Evolutionary conservation across 306 rosid genomes (phyloP).

Genomic region (Cyamopsis tetragonoloba): DNA sequence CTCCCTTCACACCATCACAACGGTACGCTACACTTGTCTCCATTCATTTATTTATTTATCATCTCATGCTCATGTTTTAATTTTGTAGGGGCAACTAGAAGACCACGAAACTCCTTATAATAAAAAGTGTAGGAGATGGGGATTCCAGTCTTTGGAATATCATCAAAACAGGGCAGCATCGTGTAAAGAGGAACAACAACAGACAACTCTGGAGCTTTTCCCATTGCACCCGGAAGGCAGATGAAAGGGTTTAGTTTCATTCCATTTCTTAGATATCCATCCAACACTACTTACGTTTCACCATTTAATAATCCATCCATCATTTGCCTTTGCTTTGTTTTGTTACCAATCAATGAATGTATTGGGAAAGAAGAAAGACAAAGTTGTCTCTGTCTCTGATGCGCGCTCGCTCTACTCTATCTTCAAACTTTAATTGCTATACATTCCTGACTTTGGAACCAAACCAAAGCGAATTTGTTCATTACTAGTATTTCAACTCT

Average conservation of each 20-base stretch:
- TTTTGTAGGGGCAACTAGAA: conserved; percentile 37
- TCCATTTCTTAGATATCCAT: no score
- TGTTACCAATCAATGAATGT: no score
- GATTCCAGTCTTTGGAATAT: conserved; percentile 53
- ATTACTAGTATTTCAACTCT: conserved; percentile 31
- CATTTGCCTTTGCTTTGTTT: no score
- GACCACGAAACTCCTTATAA: conserved; percentile 76
- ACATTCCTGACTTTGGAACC: conserved; percentile 47
- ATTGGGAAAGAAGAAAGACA: conserved; percentile 78
- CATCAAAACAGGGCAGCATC: conserved; percentile 24
- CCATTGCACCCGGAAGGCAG: conserved; percentile 91
- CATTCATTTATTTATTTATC: no score
- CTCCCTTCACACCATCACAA: conserved; percentile 32
- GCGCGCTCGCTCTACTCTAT: no score
- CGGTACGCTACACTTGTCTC: no score
- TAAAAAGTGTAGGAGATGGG: conserved; percentile 78
- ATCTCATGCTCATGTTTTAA: no score
- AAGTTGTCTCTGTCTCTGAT: conserved; percentile 55
- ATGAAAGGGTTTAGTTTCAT: conserved; percentile 48
- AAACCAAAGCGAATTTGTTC: conserved; percentile 45
- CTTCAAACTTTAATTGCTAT: conserved; percentile 37
- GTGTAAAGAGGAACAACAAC: conserved; percentile 44
- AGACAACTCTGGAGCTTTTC: conserved; percentile 81
- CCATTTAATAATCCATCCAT: no score
- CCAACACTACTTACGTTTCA: no score